A percentile compares a stretch with the other conserved stretches of the same genome.
These are phyloP conservation scores for Adiantum capillusveneris DNA, from an alignment of 75 land plant genomes.

Conservation along the genomic window DNA sequence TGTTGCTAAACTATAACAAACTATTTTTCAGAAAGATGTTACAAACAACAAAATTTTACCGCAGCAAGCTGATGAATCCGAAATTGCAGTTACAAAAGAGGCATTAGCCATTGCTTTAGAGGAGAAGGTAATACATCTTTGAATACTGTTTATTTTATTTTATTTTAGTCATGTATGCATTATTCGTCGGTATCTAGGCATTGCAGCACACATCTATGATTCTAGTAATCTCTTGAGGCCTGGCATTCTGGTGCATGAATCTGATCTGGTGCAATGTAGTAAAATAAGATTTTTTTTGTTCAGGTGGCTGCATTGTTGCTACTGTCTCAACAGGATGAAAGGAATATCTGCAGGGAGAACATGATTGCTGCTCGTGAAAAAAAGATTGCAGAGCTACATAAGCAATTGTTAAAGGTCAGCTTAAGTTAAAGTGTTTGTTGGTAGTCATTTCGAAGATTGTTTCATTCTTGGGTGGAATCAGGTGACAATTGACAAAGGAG, in stretches of 20 bases:
- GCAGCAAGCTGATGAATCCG: too few relatives aligned
- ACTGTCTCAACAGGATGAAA: slow-evolving; percentile 91
- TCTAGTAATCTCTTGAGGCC: too few relatives aligned
- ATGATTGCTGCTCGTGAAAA: slow-evolving; percentile 64
- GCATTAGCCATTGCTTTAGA: neutral
- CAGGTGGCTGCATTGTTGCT: slow-evolving; percentile 81
- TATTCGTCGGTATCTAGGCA: too few relatives aligned
- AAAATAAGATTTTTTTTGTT: neutral
- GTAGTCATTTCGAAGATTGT: neutral
- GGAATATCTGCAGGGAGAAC: slow-evolving; percentile 65
- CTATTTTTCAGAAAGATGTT: too few relatives aligned
- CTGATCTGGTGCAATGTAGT: neutral
- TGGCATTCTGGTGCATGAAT: too few relatives aligned
- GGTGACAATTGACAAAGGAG: neutral
- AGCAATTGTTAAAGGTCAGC: slow-evolving; percentile 62
- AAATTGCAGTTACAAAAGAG: neutral
- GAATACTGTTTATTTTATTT: too few relatives aligned
- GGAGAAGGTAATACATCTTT: neutral
- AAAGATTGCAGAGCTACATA: slow-evolving; percentile 66
- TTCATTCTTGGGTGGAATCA: neutral
- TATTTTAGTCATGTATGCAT: too few relatives aligned
- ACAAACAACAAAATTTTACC: too few relatives aligned
- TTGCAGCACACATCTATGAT: too few relatives aligned
- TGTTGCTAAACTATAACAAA: too few relatives aligned
- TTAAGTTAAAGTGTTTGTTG: neutral